Conservation (phyloP, 2,329 filamentous ascomycete species). For the Colletotrichum graminicola region DNA sequence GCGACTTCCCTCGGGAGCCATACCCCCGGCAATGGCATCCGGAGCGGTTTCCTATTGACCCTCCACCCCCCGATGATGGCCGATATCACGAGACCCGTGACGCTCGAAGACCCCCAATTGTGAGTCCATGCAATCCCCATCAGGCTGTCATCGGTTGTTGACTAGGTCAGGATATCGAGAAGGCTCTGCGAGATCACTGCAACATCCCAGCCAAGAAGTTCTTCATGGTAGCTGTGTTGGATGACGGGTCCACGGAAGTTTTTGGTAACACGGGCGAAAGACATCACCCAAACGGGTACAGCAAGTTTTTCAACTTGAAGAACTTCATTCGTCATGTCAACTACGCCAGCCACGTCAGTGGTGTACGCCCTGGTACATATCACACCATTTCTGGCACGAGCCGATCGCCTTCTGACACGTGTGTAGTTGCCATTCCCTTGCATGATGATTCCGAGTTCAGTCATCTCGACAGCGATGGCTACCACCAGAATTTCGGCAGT, state of each 20-base stretch:
- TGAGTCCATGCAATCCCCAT: slow-evolving; percentile 12
- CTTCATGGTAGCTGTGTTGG: slow-evolving; percentile 64
- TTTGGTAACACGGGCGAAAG: slow-evolving; percentile 49
- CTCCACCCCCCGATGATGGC: slow-evolving; percentile 35
- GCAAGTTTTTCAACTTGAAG: slow-evolving; percentile 61
- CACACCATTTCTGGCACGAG: neutral
- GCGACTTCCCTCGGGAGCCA: slow-evolving; percentile 55
- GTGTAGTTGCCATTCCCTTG: slow-evolving; percentile 50
- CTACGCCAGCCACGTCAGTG: slow-evolving; percentile 48
- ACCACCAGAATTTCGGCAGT: slow-evolving; percentile 40
- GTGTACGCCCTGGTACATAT: slow-evolving; percentile 52
- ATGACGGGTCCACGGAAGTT: slow-evolving; percentile 58
- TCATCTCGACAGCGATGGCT: slow-evolving; percentile 40
- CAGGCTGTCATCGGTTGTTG: neutral
- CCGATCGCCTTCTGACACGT: slow-evolving; percentile 17
- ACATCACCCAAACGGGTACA: slow-evolving; percentile 54
- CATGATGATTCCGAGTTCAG: slow-evolving; percentile 49
- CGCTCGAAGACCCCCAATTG: slow-evolving; percentile 40
- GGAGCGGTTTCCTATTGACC: slow-evolving; percentile 46
- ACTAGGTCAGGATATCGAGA: slow-evolving; percentile 60
- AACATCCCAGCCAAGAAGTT: slow-evolving; percentile 64
- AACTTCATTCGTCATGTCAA: slow-evolving; percentile 54
- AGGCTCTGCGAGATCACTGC: slow-evolving; percentile 65
- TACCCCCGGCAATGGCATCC: slow-evolving; percentile 53
- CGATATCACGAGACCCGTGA: slow-evolving; percentile 40